A percentile compares a stretch with the other conserved stretches of the same genome.
Evolutionary conservation across 352 stramenopile genomes (phyloP).

Genomic region (Pythium monospermum): DNA sequence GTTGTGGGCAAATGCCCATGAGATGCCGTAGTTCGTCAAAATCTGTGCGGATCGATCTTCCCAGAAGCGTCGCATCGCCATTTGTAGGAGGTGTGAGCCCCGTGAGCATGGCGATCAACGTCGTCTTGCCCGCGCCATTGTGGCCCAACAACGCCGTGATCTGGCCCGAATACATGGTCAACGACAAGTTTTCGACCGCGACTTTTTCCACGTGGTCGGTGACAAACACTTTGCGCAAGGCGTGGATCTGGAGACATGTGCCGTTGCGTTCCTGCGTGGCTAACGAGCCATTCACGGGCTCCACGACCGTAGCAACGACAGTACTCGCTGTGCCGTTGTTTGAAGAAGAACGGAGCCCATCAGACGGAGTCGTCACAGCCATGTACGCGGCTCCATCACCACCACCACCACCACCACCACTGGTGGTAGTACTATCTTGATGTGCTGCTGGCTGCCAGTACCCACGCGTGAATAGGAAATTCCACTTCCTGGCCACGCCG

Average conservation of each 20-base stretch:
- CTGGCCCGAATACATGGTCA: conserved; percentile 85
- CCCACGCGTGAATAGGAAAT: conserved; percentile 76
- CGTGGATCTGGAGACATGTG: too few relatives aligned
- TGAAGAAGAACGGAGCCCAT: neutral
- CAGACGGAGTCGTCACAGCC: conserved; percentile 30
- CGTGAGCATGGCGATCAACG: conserved; percentile 85
- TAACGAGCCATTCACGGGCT: conserved; percentile 38
- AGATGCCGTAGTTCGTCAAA: conserved; percentile 88
- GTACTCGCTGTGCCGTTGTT: neutral
- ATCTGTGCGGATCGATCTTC: conserved; percentile 64
- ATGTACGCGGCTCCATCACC: conserved; percentile 21
- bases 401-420: too few relatives aligned
- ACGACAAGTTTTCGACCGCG: conserved; percentile 61
- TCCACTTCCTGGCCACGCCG: conserved; percentile 80
- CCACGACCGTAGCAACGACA: conserved; percentile 3
- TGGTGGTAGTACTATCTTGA: too few relatives aligned
- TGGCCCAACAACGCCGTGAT: conserved; percentile 81
- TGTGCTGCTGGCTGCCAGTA: conserved; percentile 30
- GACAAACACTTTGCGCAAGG: too few relatives aligned
- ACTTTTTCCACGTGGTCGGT: conserved; percentile 48
- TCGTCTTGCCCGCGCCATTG: conserved; percentile 67
- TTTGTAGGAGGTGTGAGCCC: conserved; percentile 52
- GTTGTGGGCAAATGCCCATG: conserved; percentile 95
- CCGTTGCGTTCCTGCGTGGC: conserved; percentile 31
- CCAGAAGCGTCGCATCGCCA: conserved; percentile 68